Conservation (phyloP, 768 basidiomycete genomes). For the Rhodosporidiobolus odoratus region DNA sequence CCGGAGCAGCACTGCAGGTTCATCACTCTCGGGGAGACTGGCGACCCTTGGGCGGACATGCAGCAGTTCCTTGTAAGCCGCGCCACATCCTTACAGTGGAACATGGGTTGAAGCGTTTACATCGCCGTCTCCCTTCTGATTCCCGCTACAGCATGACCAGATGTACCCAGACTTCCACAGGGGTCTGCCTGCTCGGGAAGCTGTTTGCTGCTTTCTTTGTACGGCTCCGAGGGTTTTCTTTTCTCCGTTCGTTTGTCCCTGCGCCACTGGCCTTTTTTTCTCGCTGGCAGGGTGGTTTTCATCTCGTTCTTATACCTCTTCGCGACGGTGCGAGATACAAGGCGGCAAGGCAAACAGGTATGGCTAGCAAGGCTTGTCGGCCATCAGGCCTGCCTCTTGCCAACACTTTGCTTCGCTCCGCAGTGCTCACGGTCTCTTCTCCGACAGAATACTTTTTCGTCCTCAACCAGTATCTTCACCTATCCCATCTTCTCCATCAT, state of each 20-base stretch:
- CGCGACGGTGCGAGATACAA: not conserved
- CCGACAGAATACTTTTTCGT: not conserved
- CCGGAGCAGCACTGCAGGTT: not conserved
- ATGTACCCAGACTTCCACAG: not conserved
- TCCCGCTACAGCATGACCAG: not conserved
- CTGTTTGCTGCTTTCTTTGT: not conserved
- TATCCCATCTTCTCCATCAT: constrained; percentile 9
- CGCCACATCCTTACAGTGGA: too few relatives aligned
- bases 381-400: not conserved
- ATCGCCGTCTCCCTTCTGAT: not conserved
- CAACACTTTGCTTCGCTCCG: not conserved
- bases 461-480: not conserved
- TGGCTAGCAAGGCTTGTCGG: not conserved
- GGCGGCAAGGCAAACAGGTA: not conserved
- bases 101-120: too few relatives aligned
- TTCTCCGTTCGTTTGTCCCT: not conserved
- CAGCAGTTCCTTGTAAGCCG: not conserved
- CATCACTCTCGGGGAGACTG: not conserved
- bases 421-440: not conserved
- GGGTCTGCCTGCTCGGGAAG: not conserved
- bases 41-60: constrained; percentile 4
- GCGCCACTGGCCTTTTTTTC: too few relatives aligned
- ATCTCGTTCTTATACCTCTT: constrained; percentile 1
- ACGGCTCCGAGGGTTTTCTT: not conserved
- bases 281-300: not conserved